Evolutionary conservation across 345 rosid species (phyloP), one percentile per base, ranked within the genome.

Genomic region (Gossypium anomalum): DNA sequence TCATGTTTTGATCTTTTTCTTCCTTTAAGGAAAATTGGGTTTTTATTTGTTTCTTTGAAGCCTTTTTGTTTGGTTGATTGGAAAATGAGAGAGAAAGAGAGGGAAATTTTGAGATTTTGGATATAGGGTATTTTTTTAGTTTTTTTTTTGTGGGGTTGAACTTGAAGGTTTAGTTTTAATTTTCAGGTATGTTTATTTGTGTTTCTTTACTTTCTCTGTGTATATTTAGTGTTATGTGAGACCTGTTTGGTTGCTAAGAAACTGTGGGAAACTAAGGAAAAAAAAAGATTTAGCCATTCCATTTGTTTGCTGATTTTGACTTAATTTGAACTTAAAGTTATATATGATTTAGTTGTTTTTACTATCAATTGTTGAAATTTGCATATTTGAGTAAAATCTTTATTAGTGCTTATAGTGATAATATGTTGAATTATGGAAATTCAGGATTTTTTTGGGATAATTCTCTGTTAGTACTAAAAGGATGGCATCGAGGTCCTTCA

Each of bases 401-500:
- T 29, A 16, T 22, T 29, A 0, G 73, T 47, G 52, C 20, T 73
- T 17, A 41, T 41, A 9, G 47, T 15, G 60, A 11, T 73, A 51
- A 47, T 43, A 16, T 67, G 52, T 38, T 78, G 67, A 56, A 43
- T 78, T 48, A n/a, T 72, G 20, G 59, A 75, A 74, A 78, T 76
- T 59, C 87, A 86, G 92, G 89, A 82, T 75, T 77, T 70, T 70
- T 64, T 34, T 34, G 58, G 61, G 79, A 3, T 70, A 16, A 9
- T 64, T 72, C 73, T 70, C 72, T 72, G 27, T 23, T 74, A 23
- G 77, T 56, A 70, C 69, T 76, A 64, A 52, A 55, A 67, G 63
- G 45, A 90, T 92, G 97, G 85, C 97, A 14, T 89, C 97, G 1
- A 90, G 49, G 56, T 87, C 86, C 17, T 94, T 87, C 77, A 83